Conservation (phyloP, 2,329 filamentous ascomycete species). For the Phaeophleospora eucalypticola region DNA sequence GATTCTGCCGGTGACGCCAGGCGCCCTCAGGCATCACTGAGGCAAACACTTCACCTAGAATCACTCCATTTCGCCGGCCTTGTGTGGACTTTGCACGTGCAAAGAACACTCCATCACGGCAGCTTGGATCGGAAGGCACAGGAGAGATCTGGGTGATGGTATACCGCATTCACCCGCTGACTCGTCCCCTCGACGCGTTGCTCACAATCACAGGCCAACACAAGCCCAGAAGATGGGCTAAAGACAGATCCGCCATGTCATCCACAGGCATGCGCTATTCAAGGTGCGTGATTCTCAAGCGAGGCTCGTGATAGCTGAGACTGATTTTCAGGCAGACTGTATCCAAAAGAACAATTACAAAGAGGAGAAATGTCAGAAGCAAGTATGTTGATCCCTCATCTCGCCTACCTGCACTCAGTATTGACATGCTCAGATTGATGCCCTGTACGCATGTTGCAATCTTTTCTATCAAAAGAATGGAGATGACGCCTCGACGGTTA, state of each 20-base stretch:
- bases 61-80: too few species aligned
- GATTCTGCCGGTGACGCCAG: background rate
- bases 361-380: slow-evolving; percentile 72
- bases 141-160: too few species aligned
- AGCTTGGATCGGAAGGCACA: too few species aligned
- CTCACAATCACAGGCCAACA: slow-evolving; percentile 8
- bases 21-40: background rate
- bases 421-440: slow-evolving; percentile 60
- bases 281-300: too few species aligned
- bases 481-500: slow-evolving; percentile 68
- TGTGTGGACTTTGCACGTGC: too few species aligned
- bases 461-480: slow-evolving; percentile 79
- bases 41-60: too few species aligned
- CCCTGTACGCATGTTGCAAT: slow-evolving; percentile 90
- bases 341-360: slow-evolving; percentile 79
- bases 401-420: background rate
- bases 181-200: too few species aligned
- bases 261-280: slow-evolving; percentile 83
- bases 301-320: too few species aligned
- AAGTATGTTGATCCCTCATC: slow-evolving; percentile 31
- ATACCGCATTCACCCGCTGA: too few species aligned
- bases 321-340: slow-evolving; percentile 47
- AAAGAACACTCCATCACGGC: too few species aligned
- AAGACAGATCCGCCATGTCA: slow-evolving; percentile 77
- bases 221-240: slow-evolving; percentile 61